Base-by-base conservation (phyloP, 2,329 filamentous ascomycete genomes). In the Trichophyton benhamiae region DNA sequence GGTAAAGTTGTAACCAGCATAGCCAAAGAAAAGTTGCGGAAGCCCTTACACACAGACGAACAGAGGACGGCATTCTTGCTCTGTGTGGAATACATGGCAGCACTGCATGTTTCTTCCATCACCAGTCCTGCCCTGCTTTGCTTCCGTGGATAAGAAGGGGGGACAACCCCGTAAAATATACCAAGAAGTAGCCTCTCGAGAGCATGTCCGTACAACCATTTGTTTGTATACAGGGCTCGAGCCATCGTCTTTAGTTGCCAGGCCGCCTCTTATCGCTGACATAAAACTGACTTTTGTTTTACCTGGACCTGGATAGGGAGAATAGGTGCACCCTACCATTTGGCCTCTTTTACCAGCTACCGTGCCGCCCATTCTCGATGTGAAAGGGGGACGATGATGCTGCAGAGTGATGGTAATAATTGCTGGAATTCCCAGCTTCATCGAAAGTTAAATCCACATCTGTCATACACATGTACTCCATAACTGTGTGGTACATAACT, bases 391-490 rank as follows among this genome's bases (percentile, higher is more conserved):
- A 20, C 11, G 8, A 27, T 52, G 46, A 22, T 8, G 46, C 4
- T 52, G 17, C 46, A 11, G 49, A 33, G 17, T 25, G 20, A 52
- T 52, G 13, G 44, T 22, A 20, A 30, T 53, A 53, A 5, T 30
- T 53, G 49, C 22, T 44, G 41, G n/a, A 44, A 53, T 53, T 22
- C 25, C 49, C 25, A 53, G 49, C 49, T 30, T 25, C 22, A 27
- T 27, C n/a, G 11, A 53, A 53, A 53, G 49, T 25, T 53, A 53
- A 53, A 13, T 8, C 5, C 49, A 53, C 49, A 33, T 30, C 49
- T 53, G 49, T 53, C 49, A 53, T 53, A 53, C 49, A 52, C 46
- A 53, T 25, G 27, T 30, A 53, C 49, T 53, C 22, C 49, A 53
- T 33, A 53, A 15, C 15, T 30, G 22, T 53, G 49, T 53, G 49